These are phyloP conservation scores for Cercospora beticola DNA, from an alignment of 2,329 filamentous ascomycete species.

Conservation along the genomic window DNA sequence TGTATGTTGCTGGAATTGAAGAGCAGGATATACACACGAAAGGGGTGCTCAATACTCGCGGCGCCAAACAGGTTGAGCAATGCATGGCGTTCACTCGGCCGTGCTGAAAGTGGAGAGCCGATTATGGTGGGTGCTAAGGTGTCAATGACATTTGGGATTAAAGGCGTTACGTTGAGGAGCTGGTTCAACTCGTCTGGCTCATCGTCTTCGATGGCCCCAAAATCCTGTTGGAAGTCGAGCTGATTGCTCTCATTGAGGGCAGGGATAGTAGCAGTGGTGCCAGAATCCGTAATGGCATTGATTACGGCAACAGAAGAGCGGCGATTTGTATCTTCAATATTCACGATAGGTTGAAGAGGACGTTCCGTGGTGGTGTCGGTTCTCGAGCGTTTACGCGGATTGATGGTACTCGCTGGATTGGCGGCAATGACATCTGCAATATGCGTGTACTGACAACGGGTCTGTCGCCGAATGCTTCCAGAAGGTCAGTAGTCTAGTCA, in stretches of 20 bases:
- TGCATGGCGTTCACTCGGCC: not conserved
- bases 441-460: not conserved
- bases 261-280: not conserved
- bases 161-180: not conserved
- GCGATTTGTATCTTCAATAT: not conserved
- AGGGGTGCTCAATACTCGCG: not conserved
- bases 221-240: not conserved
- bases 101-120: not conserved
- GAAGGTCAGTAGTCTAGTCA: not conserved
- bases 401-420: not conserved
- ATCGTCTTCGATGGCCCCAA: not conserved
- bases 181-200: not conserved
- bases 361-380: not conserved
- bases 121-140: not conserved
- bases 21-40: not conserved
- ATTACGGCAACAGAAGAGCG: not conserved
- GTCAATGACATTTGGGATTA: not conserved
- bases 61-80: not conserved
- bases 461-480: not conserved
- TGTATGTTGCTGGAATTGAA: not conserved
- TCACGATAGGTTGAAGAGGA: not conserved
- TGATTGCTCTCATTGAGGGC: not conserved
- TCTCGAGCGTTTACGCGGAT: not conserved
- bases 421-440: constrained; percentile 1
- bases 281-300: not conserved